Evolutionary conservation across 139 green algal genomes (phyloP), one percentile per base, ranked within the genome.

Genomic region (Micractinium sp.): DNA sequence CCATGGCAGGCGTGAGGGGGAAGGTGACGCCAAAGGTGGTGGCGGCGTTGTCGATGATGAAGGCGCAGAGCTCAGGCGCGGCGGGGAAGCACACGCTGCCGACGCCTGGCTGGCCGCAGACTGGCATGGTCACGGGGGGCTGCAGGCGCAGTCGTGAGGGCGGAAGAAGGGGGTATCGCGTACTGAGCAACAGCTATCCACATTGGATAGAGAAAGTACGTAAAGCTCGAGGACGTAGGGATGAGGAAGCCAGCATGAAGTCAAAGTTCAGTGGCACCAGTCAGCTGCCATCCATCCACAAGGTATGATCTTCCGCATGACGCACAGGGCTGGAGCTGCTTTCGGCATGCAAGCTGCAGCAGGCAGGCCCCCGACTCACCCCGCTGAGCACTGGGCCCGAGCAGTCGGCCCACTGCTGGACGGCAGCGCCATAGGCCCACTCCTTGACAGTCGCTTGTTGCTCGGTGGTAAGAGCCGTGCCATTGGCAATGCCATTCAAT

Each of bases 21-120:
- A 87, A 87, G 67, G 13, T 71, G 63, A 71, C 63, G 9, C 63
- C 20, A 71, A 27, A 71, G 63, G 63, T 27, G 63, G 12, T 27
- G 63, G 12, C 63, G 14, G 63, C 63, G 71, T 81, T 82, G n/a
- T 29, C 71, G 1, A 60, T 27, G 18, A 88, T 61, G 53, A 88
- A 88, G 31, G 85, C 85, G 20, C 85, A 88, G n/a, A 88, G n/a
- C 85, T 88, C 85, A 16, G 85, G 85, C 14, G 85, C 41, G 47
- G 71, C n/a, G 39, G 85, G 71, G 85, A 88, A 88, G 85, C 47
- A 56, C 47, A 56, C 5, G 9, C n/a, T n/a, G n/a, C n/a, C n/a
- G n/a, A n/a, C n/a, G n/a, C n/a, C n/a, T 9, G 27, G 39, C 83
- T 74, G 14, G 67, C n/a, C 3, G 67, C 83, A 67, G 15, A 87